phyloP scores from a whole-genome alignment of 2,329 filamentous ascomycete species.

The Hymenoscyphus infarciens region DNA sequence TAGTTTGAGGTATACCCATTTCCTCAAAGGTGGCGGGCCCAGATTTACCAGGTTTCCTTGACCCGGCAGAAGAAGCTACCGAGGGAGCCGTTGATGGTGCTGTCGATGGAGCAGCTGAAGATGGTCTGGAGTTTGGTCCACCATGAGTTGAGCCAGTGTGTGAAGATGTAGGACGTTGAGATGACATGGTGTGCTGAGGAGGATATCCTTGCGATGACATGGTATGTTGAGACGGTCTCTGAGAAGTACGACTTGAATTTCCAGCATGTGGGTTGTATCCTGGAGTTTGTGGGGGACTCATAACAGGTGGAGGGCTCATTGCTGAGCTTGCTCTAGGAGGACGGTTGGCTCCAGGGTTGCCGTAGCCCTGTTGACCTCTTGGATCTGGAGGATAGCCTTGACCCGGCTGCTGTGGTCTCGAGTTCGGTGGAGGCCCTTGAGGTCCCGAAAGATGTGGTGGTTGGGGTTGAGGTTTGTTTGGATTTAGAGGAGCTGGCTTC shows the following conservation, averaged over 20 bases:
- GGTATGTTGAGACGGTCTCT: background rate
- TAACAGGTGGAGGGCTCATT: constrained; percentile 14
- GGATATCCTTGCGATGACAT: constrained; percentile 12
- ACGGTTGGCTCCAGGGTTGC: constrained; percentile 17
- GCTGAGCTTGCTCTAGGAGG: constrained; percentile 28
- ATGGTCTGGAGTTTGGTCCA: constrained; percentile 15
- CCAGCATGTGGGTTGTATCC: background rate
- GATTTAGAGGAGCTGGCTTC: constrained; percentile 23
- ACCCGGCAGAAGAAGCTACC: constrained; percentile 8
- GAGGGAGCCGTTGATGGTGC: constrained; percentile 7
- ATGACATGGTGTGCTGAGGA: constrained; percentile 24
- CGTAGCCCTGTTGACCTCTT: constrained; percentile 7
- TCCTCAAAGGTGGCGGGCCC: constrained; percentile 96
- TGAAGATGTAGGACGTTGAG: constrained; percentile 5
- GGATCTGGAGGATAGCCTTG: constrained; percentile 16
- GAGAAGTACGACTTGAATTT: constrained; percentile 1
- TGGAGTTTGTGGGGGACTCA: constrained; percentile 14
- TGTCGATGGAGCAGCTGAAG: constrained; percentile 7
- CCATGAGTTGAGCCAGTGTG: constrained; percentile 10
- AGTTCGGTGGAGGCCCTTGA: constrained; percentile 7
- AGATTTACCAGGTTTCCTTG: constrained; percentile 36
- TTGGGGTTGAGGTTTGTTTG: constrained; percentile 22
- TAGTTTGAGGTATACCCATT: constrained; percentile 87
- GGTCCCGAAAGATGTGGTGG: constrained; percentile 3
- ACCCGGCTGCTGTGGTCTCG: background rate